Evolutionary conservation across 805 yeast genomes (phyloP), one percentile per base, ranked within the genome.

Genomic region (Hanseniaspora guilliermondii): DNA sequence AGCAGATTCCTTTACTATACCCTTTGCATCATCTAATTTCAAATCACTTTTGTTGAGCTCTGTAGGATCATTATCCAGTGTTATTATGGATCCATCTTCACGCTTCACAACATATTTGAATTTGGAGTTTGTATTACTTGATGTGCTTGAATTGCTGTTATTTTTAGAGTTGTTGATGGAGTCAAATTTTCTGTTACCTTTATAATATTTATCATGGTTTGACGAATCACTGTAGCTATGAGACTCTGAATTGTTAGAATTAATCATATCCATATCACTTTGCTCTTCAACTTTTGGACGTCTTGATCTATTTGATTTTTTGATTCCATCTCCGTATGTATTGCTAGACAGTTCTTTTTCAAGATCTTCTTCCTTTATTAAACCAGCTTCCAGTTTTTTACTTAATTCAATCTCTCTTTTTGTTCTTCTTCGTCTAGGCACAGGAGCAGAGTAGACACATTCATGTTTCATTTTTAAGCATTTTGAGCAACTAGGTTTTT

Each of bases 401-500:
- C 39, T 35, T 14, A 46, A n/a, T n/a, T 38, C 47, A n/a, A 49
- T 30, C 17, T 45, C 49, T 39, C 30, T 47, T 16, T 47, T 52
- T 30, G 59, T 59, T 57, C 60, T 60, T 57, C 57, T 60, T 47
- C 56, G 62, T 53, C 64, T 60, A 16, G 64, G 63, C 50, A 55
- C 62, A 41, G 62, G 61, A 1, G 64, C 61, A 1, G 72, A 60
- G 56, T 85, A 88, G 2, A 83, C 76, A 68, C 97, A 89, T 27
- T 77, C 82, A 36, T 89, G 72, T 22, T 85, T 83, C 80, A 89
- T 78, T 58, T 87, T 82, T 48, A 73, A 68, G 68, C 97, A 89
- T 68, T 87, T 87, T 22, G 71, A 71, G 66, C 97, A 89, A 7
- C 72, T 65, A 0, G 97, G 97, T 57, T 80, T 83, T 0, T 72